Evolutionary conservation across 805 yeast species (phyloP).

Genomic region (Kazachstania africana): DNA sequence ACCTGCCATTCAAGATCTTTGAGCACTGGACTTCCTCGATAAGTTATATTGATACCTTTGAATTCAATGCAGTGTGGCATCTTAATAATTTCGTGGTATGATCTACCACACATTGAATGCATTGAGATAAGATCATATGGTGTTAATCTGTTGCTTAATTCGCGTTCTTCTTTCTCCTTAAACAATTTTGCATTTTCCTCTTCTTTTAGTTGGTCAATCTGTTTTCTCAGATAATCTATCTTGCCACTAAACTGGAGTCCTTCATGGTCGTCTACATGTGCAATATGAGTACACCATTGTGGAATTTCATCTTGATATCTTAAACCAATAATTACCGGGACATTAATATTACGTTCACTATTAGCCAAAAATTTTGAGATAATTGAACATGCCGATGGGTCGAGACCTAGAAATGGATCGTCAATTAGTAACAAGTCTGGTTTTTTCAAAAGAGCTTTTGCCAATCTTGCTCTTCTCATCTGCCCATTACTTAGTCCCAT

Average conservation of each 20-base stretch:
- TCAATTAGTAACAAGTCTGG: conserved; percentile 68
- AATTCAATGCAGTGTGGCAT: conserved; percentile 36
- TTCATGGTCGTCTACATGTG: conserved; percentile 38
- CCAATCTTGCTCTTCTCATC: conserved; percentile 79
- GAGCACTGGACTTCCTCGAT: conserved; percentile 51
- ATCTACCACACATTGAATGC: conserved; percentile 3
- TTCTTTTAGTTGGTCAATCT: conserved; percentile 15
- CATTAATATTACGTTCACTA: conserved; percentile 5
- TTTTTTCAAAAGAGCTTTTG: conserved; percentile 50
- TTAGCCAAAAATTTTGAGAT: conserved; percentile 35
- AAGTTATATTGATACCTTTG: conserved; percentile 49
- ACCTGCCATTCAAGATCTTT: conserved; percentile 55
- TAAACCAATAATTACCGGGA: conserved; percentile 59
- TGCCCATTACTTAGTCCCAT: conserved; percentile 91
- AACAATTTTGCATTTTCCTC: conserved; percentile 3
- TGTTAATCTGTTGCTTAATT: conserved; percentile 8
- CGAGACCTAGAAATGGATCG: conserved; percentile 88
- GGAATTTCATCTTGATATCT: conserved; percentile 70
- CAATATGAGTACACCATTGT: conserved; percentile 66
- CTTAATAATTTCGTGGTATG: conserved; percentile 6
- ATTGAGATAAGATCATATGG: conserved; percentile 17
- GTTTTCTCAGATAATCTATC: conserved; percentile 15
- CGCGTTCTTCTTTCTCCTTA: background rate
- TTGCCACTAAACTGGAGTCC: conserved; percentile 46
- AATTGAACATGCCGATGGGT: conserved; percentile 52